Conservation (phyloP, 257 asterid species). For the Solanum bulbocastanum region DNA sequence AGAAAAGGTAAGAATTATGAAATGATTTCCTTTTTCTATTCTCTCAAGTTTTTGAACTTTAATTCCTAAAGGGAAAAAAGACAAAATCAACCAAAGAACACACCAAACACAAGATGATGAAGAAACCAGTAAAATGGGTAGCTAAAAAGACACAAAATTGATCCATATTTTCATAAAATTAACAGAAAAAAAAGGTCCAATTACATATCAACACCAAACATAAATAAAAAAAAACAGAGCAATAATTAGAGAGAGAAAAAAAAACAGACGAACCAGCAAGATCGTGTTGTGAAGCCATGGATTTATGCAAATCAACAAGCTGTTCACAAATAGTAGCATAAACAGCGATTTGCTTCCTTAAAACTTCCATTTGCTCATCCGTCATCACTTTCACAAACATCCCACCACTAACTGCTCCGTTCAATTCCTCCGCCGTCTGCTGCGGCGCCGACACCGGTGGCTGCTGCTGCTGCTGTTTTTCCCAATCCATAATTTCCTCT, state of each 20-base stretch:
- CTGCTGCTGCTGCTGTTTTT: conserved; percentile 21
- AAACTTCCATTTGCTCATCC: conserved; percentile 93
- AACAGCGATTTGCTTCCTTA: conserved; percentile 91
- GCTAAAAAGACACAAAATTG: not conserved
- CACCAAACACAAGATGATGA: not conserved
- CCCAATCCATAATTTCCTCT: conserved; percentile 30
- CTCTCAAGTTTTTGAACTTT: not conserved
- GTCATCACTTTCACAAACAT: conserved; percentile 96
- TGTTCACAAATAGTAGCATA: conserved; percentile 90
- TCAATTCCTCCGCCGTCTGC: conserved; percentile 37
- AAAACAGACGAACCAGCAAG: conserved; percentile 43
- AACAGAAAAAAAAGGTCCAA: not conserved
- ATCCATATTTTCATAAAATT: not conserved
- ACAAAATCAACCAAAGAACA: not conserved
- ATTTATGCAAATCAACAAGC: conserved; percentile 86
- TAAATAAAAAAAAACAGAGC: not conserved
- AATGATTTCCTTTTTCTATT: not conserved
- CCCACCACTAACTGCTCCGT: conserved; percentile 17
- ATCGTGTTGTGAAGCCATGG: conserved; percentile 85
- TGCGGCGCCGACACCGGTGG: conserved; percentile 19
- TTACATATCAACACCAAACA: not conserved
- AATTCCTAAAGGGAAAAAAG: not conserved
- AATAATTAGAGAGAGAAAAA: not conserved
- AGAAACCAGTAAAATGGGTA: not conserved
- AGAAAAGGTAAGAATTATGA: not conserved